Conservation (phyloP, 2,329 filamentous ascomycete genomes). For the Curvularia hawaiiensis region DNA sequence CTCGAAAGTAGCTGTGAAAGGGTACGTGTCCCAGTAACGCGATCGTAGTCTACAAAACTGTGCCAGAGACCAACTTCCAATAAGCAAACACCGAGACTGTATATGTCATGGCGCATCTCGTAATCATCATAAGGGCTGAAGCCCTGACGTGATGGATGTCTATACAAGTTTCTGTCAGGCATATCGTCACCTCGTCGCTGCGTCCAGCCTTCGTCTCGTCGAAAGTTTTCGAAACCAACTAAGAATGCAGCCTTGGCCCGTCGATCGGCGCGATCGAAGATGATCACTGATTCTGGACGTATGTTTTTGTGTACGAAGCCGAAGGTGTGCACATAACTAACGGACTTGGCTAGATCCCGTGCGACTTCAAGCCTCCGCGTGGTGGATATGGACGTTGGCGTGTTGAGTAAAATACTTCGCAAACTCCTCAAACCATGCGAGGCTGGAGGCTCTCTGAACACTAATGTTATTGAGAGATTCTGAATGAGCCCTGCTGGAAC, state of each 20-base stretch:
- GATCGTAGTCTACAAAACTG: constrained; percentile 39
- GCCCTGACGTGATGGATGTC: constrained; percentile 57
- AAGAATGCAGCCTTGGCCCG: constrained; percentile 44
- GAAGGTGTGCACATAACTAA: constrained; percentile 48
- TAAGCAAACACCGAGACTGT: constrained; percentile 60
- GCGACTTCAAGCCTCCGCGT: neutral
- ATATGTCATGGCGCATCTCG: constrained; percentile 62
- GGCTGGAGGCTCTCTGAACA: neutral
- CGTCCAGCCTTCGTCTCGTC: constrained; percentile 45
- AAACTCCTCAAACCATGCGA: neutral
- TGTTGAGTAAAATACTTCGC: neutral
- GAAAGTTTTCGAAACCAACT: constrained; percentile 54
- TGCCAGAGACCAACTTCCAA: constrained; percentile 60
- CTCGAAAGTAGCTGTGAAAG: constrained; percentile 15
- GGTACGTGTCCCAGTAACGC: neutral
- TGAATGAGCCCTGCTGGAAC: neutral
- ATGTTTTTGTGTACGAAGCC: constrained; percentile 56
- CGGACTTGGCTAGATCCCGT: constrained; percentile 22
- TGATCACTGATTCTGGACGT: constrained; percentile 50
- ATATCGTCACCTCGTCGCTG: constrained; percentile 43
- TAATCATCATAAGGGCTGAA: constrained; percentile 47
- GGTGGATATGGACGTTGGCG: neutral
- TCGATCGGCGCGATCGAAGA: constrained; percentile 25
- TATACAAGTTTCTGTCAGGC: constrained; percentile 57
- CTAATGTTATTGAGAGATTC: neutral